Conservation (phyloP, 2,329 filamentous ascomycete species). For the Zasmidium angulare region DNA sequence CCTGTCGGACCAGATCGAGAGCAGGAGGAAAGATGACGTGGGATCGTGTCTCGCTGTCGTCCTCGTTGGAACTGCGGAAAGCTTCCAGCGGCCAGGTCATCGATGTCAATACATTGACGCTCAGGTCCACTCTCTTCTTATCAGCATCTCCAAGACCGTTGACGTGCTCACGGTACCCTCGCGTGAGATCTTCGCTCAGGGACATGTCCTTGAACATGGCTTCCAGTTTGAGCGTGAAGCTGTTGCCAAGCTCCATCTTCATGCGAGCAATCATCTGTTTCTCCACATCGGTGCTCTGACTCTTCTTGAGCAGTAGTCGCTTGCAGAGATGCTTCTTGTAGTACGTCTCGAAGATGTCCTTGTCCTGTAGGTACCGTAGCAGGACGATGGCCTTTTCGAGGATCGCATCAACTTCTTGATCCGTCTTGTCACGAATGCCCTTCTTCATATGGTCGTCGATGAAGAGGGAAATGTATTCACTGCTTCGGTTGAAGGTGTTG, state of each 20-base stretch:
- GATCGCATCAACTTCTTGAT: conserved; percentile 77
- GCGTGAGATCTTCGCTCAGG: conserved; percentile 78
- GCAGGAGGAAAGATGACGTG: conserved; percentile 72
- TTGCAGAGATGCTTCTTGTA: conserved; percentile 96
- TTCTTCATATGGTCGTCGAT: conserved; percentile 96
- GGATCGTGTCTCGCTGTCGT: conserved; percentile 49
- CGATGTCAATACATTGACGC: conserved; percentile 81
- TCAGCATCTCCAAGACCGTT: conserved; percentile 57
- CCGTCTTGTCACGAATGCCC: conserved; percentile 88
- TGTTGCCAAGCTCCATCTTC: conserved; percentile 94
- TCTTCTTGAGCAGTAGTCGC: conserved; percentile 82
- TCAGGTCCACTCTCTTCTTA: conserved; percentile 70
- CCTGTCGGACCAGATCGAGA: conserved; percentile 73
- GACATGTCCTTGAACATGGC: conserved; percentile 98
- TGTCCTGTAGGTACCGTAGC: conserved; percentile 84
- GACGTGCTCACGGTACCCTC: conserved; percentile 72
- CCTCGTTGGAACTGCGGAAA: conserved; percentile 63
- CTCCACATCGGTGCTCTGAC: conserved; percentile 87
- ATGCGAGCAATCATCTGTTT: conserved; percentile 94
- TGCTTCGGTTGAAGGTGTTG: conserved; percentile 77
- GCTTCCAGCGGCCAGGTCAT: conserved; percentile 95
- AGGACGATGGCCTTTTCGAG: conserved; percentile 88
- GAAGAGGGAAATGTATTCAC: conserved; percentile 92
- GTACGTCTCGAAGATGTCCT: conserved; percentile 93
- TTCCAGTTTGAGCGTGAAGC: conserved; percentile 89